A percentile compares a stretch with the other conserved stretches of the same genome.
Conservation (phyloP, 257 asterid genomes). For the Scutellaria galericulata region DNA sequence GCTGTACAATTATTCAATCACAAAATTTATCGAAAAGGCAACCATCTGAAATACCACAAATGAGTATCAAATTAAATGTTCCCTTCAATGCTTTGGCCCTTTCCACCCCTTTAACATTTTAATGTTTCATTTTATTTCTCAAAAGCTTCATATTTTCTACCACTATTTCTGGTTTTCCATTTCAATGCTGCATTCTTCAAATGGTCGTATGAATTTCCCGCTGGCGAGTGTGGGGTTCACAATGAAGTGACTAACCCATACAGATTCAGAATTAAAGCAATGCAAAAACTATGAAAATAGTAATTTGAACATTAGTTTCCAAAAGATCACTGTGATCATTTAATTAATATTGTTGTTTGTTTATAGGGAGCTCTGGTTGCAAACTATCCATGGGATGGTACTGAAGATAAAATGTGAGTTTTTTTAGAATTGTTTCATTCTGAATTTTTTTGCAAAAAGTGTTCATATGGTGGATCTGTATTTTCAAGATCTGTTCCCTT, state of each 20-base stretch:
- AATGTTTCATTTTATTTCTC: background rate
- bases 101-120: background rate
- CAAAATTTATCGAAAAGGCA: background rate
- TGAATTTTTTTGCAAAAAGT: background rate
- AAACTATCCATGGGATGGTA: constrained; percentile 99
- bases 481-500: constrained; percentile 1
- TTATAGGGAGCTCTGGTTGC: constrained; percentile 95
- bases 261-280: background rate
- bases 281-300: background rate
- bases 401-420: constrained; percentile 71
- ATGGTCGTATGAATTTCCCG: background rate
- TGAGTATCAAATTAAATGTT: background rate
- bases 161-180: background rate
- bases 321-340: constrained; percentile 19
- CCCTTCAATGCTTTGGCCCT: background rate
- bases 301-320: constrained; percentile 15
- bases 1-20: background rate
- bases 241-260: background rate
- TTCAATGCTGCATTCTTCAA: background rate
- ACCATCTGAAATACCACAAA: background rate
- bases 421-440: constrained; percentile 11
- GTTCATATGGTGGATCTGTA: constrained; percentile 20
- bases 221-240: background rate
- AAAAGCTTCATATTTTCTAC: background rate
- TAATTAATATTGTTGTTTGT: constrained; percentile 14